A percentile compares a stretch with the other conserved stretches of the same genome.
Conservation (phyloP, 306 rosid genomes). For the Cicer pinnatifidum region DNA sequence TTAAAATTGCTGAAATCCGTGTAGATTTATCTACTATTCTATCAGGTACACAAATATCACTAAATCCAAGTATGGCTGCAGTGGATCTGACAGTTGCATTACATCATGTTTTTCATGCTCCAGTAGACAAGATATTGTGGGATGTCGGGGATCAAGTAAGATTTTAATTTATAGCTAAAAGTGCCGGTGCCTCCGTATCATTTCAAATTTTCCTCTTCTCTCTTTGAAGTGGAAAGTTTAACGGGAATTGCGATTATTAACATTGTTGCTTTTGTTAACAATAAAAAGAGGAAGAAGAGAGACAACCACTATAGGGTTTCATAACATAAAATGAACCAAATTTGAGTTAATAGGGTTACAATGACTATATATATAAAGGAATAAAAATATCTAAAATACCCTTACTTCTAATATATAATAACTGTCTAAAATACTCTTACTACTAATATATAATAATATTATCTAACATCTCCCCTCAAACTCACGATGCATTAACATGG, state of each 20-base stretch:
- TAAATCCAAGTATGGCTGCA: constrained; percentile 70
- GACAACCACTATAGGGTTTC: too few species aligned
- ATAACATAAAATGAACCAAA: too few species aligned
- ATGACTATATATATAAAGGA: too few species aligned
- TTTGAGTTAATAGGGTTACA: too few species aligned
- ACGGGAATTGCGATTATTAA: constrained; percentile 6
- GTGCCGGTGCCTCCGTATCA: background rate
- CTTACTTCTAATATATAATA: too few species aligned
- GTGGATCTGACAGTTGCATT: constrained; percentile 87
- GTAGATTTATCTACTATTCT: constrained; percentile 60
- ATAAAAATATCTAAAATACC: too few species aligned
- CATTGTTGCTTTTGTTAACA: background rate
- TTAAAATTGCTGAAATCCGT: constrained; percentile 66
- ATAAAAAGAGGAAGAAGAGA: too few species aligned
- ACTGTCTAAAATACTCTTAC: too few species aligned
- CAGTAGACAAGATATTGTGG: constrained; percentile 89
- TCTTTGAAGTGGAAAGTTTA: constrained; percentile 13
- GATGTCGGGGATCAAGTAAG: constrained; percentile 90
- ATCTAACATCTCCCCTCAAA: too few species aligned
- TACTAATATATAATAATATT: too few species aligned
- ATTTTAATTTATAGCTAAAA: constrained; percentile 25
- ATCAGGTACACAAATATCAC: constrained; percentile 50
- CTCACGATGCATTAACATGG: too few species aligned
- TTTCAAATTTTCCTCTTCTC: constrained; percentile 2
- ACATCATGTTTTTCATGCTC: constrained; percentile 92